Conservation (phyloP, 352 stramenopile species). For the Globisporangium canariense region DNA sequence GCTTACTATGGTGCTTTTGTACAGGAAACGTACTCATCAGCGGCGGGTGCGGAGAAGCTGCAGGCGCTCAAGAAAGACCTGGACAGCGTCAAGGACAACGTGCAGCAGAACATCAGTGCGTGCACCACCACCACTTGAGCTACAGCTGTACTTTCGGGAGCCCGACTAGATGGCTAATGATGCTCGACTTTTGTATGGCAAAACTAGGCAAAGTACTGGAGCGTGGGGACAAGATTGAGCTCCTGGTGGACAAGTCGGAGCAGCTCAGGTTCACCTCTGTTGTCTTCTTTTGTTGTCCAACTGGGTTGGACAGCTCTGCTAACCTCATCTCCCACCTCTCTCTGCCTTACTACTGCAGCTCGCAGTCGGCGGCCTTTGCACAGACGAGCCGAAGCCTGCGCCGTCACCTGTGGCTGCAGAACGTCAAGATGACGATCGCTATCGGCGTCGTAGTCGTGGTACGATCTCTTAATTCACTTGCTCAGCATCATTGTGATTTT, state of each 20-base stretch:
- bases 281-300: background rate
- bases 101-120: slow-evolving; percentile 84
- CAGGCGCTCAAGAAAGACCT: slow-evolving; percentile 80
- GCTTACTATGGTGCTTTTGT: slow-evolving; percentile 1
- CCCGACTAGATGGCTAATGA: background rate
- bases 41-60: slow-evolving; percentile 70
- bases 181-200: background rate
- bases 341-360: slow-evolving; percentile 27
- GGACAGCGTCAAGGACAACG: slow-evolving; percentile 71
- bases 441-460: slow-evolving; percentile 68
- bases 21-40: slow-evolving; percentile 76
- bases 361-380: slow-evolving; percentile 76
- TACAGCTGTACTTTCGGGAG: background rate
- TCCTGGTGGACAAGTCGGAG: slow-evolving; percentile 85
- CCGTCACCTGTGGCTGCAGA: slow-evolving; percentile 82
- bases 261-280: slow-evolving; percentile 62
- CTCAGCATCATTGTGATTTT: background rate
- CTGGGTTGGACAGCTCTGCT: background rate
- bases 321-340: background rate
- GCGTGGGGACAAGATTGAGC: slow-evolving; percentile 84
- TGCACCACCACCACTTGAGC: too few relatives aligned
- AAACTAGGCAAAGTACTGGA: slow-evolving; percentile 74
- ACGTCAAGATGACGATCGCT: slow-evolving; percentile 86
- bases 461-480: slow-evolving; percentile 11
- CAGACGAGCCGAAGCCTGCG: slow-evolving; percentile 80